Percentiles rank a stretch among this genome's conserved stretches.
phyloP scores from a whole-genome alignment of 306 rosid genomes.

The Sicyos edulis region DNA sequence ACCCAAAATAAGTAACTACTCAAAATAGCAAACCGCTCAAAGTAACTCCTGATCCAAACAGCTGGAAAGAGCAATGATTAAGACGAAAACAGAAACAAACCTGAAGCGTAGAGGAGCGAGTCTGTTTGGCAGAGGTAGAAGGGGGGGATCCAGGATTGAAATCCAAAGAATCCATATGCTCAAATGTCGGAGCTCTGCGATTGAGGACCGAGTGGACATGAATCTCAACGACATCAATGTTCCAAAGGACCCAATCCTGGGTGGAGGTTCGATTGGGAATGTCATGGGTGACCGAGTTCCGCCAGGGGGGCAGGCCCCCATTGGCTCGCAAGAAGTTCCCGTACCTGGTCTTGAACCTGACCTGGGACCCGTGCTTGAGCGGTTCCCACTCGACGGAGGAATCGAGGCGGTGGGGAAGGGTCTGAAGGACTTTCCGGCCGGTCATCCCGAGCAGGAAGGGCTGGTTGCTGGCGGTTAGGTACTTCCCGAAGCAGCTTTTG shows the following conservation, averaged over 20 bases:
- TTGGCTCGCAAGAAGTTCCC: slow-evolving; percentile 78
- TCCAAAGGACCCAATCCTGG: slow-evolving; percentile 88
- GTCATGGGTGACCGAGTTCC: slow-evolving; percentile 82
- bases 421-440: slow-evolving; percentile 68
- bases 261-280: slow-evolving; percentile 63
- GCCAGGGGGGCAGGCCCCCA: slow-evolving; percentile 86
- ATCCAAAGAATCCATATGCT: slow-evolving; percentile 57
- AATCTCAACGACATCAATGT: slow-evolving; percentile 65
- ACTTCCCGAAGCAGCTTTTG: slow-evolving; percentile 71
- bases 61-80: too few species aligned
- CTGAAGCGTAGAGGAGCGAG: slow-evolving; percentile 42
- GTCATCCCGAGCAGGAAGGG: slow-evolving; percentile 77
- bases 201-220: slow-evolving; percentile 35
- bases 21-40: too few species aligned
- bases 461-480: slow-evolving; percentile 68
- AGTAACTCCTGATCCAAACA: too few species aligned
- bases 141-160: slow-evolving; percentile 39
- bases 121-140: slow-evolving; percentile 31
- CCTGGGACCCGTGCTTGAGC: slow-evolving; percentile 42
- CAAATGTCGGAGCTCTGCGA: slow-evolving; percentile 27
- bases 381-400: slow-evolving; percentile 95
- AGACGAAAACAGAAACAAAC: slow-evolving; percentile 22
- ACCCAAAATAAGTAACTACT: too few species aligned
- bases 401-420: slow-evolving; percentile 45
- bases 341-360: slow-evolving; percentile 63